Base-by-base conservation (phyloP, 1,284 basidiomycete genomes). In the Cutaneotrichosporon cyanovorans region DNA sequence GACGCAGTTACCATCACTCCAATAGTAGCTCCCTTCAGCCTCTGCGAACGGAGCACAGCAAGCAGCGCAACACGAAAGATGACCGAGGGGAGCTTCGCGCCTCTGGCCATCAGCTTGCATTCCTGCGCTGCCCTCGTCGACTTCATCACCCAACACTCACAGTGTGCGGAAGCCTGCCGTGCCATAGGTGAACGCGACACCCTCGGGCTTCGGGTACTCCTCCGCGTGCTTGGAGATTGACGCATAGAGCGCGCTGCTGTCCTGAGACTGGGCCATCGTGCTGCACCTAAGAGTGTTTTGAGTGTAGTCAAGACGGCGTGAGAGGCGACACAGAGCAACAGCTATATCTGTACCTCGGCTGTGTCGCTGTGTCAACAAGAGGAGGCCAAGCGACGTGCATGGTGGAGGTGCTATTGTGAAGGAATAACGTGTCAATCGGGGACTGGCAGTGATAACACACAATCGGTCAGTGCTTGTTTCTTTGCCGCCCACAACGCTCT, bases 1-100 rank as follows among this genome's bases (percentile, higher is more conserved):
- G 90, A 95, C 4, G 95, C 95, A 32, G 95, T 99, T 62, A 99
- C 85, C 95, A 99, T 98, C 19, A 98, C 85, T 25, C 95, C 95
- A 61, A 98, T 86, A 30, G 83, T 85, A 67, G 85, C 86, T 39
- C 95, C 92, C 65, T 85, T 83, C 31, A 92, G 76, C 56, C 81
- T 84, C 74, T 87, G 93, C 73, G 90, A 95, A 51, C 95, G 77
- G 35, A 99, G 76, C 4, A 80, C 87, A 37, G 93, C 93, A 19
- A 99, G 77, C 33, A 98, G 75, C 7, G 90, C 95, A 10, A 95
- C 85, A 56, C 91, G 80, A 75, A 95, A 96, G 56, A 97, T 78
- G 31, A 93, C 91, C 25, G 86, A 87, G 59, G 93, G 89, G n/a
- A 99, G 80, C 32, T 79, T 77, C 59, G 73, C 78, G 30, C 83